Evolutionary conservation across 768 basidiomycete species (phyloP).

Genomic region (Podaxis sp.): DNA sequence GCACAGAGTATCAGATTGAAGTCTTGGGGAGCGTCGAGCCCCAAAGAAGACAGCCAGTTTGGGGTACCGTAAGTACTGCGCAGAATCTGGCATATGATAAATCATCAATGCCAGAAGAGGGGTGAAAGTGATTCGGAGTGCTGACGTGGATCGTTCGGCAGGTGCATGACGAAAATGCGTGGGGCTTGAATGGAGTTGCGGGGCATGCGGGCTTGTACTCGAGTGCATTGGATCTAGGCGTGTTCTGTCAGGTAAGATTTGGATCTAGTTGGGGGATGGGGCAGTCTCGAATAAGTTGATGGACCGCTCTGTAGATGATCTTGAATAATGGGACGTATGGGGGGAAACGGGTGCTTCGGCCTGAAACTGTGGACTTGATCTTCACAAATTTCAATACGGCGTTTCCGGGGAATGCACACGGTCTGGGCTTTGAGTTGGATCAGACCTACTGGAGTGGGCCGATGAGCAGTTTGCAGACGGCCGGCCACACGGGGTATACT

Average conservation of each 20-base stretch:
- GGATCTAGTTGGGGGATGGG: neutral
- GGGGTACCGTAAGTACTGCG: conserved; percentile 24
- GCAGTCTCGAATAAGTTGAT: neutral
- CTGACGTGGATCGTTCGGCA: conserved; percentile 11
- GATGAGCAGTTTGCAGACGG: conserved; percentile 27
- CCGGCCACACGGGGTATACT: conserved; percentile 29
- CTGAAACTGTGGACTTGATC: conserved; percentile 28
- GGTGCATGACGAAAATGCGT: conserved; percentile 31
- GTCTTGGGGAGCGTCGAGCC: conserved; percentile 24
- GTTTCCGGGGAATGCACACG: conserved; percentile 29
- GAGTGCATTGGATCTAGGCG: conserved; percentile 25
- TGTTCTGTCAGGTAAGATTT: conserved; percentile 26
- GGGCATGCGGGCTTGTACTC: conserved; percentile 31
- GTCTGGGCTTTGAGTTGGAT: conserved; percentile 28
- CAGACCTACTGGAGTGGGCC: conserved; percentile 29
- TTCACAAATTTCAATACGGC: conserved; percentile 27
- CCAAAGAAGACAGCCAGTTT: conserved; percentile 25
- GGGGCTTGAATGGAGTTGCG: conserved; percentile 27
- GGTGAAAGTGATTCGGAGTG: neutral
- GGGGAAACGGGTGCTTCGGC: conserved; percentile 22
- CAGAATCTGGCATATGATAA: neutral
- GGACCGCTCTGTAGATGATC: conserved; percentile 24
- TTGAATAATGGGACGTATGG: conserved; percentile 29
- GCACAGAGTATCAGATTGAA: conserved; percentile 26
- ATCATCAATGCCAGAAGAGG: neutral